Evolutionary conservation across 2,329 filamentous ascomycete species (phyloP), one percentile per base, ranked within the genome.

Genomic region (Colletotrichum destructivum): DNA sequence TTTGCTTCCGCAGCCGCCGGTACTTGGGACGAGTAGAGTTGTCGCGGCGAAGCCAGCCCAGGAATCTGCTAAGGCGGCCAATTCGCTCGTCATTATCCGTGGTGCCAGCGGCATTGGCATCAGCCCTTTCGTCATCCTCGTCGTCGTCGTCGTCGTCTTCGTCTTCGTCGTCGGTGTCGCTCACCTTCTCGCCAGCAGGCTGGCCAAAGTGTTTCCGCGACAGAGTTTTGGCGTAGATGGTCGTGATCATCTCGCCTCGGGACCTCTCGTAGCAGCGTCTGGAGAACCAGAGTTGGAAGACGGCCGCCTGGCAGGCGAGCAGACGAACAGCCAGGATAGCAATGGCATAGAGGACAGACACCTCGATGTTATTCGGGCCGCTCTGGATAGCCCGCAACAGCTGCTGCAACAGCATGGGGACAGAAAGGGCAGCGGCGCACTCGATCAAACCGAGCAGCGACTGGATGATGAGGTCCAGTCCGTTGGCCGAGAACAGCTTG

Each of bases 201-300:
- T 81, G 4, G 79, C 82, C 84, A 71, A 84, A 84, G 1, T 82
- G 84, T 80, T 94, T 94, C 8, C 92, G 84, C 12, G 89, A 88
- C 15, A 94, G 79, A 0, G 92, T 93, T 80, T 96, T 96, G 76
- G 94, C 93, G 76, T 94, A 94, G 15, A 95, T 86, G 89, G 94
- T 94, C 18, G 93, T 95, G 70, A 96, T 92, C 88, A 96, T 90
- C 81, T 97, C 94, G 5, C 95, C 95, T 59, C 95, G 87, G 6
- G 92, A 94, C 69, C 95, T 86, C 80, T 98, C 95, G 76, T 98
- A 98, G 38, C 90, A 90, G 71, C 95, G 90, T 74, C 95, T 89
- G n/a, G 91, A 90, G 77, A 93, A 97, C 95, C 95, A 98, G 0
- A 94, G 83, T 31, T 85, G 89, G 76, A 95, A 89, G 0, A 95